phyloP scores from a whole-genome alignment of 2,329 filamentous ascomycete genomes.

The Pseudogymnoascus sp. region DNA sequence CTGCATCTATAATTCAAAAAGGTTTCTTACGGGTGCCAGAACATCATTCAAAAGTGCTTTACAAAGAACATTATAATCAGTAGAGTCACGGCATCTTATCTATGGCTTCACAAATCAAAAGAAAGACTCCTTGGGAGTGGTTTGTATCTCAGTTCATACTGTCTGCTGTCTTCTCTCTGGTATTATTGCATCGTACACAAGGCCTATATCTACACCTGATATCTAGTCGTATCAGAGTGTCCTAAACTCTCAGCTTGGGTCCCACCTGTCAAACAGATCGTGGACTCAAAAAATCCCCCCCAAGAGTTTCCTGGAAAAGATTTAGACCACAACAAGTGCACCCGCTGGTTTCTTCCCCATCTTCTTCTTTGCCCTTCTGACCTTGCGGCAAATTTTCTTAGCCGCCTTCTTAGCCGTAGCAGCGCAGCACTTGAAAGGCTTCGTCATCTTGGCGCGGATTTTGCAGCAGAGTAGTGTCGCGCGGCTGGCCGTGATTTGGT shows the following conservation, averaged over 20 bases:
- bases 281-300: neutral
- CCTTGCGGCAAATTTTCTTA: neutral
- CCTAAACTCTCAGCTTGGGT: neutral
- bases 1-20: neutral
- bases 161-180: neutral
- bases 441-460: neutral
- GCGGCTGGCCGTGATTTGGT: neutral
- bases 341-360: neutral
- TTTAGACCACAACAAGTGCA: neutral
- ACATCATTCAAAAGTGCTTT: neutral
- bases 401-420: neutral
- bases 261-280: neutral
- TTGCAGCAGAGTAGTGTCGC: neutral
- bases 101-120: neutral
- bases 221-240: slow-evolving; percentile 1
- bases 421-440: neutral
- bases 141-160: neutral
- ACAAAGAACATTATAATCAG: neutral
- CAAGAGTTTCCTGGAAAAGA: neutral
- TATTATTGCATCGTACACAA: neutral
- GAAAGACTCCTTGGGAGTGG: neutral
- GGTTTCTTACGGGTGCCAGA: neutral
- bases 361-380: neutral
- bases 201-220: neutral
- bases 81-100: neutral